Base-by-base conservation (phyloP, 2,329 filamentous ascomycete species). In the Polytolypa hystricis region DNA sequence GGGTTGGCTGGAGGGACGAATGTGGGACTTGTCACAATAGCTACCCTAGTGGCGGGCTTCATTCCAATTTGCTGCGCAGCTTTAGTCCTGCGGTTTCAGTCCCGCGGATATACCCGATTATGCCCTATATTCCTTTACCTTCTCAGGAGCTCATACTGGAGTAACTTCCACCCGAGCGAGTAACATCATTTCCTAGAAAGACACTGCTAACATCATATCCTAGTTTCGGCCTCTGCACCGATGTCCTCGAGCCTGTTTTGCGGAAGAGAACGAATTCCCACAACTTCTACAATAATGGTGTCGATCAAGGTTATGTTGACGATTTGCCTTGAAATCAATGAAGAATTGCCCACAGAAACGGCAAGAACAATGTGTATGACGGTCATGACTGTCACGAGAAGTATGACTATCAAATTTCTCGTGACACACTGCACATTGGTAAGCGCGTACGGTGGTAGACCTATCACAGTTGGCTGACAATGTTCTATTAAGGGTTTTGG, bases 211-310 rank as follows among this genome's bases (percentile, higher is more conserved):
- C n/a, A n/a, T n/a, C n/a, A n/a, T n/a, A n/a, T n/a, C n/a, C n/a
- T n/a, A n/a, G n/a, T n/a, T n/a, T n/a, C n/a, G n/a, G n/a, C n/a
- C n/a, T n/a, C n/a, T n/a, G n/a, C n/a, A n/a, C n/a, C 16, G 30
- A 32, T 34, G 15, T 6, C 10, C 17, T 19, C 12, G 12, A 14
- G 32, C 19, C 21, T 26, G 23, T n/a, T 26, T 4, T 14, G 21
- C 19, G 14, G 32, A 25, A 26, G 19, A 25, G 26, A 34, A 34
- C n/a, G 32, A 26, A 12, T 25, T 23, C 9, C 7, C 5, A 34
- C 32, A 34, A 18, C 26, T 12, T 26, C 19, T 34, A n/a, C 32
- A 34, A 10, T 17, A 34, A 15, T 3, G 15, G 26, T 34, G 32
- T 23, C 3, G 15, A 26, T 27, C 32, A 5, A 14, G 14, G 12